Evolutionary conservation across 2,329 filamentous ascomycete genomes (phyloP).

Genomic region (Hypoxylon rubiginosum): DNA sequence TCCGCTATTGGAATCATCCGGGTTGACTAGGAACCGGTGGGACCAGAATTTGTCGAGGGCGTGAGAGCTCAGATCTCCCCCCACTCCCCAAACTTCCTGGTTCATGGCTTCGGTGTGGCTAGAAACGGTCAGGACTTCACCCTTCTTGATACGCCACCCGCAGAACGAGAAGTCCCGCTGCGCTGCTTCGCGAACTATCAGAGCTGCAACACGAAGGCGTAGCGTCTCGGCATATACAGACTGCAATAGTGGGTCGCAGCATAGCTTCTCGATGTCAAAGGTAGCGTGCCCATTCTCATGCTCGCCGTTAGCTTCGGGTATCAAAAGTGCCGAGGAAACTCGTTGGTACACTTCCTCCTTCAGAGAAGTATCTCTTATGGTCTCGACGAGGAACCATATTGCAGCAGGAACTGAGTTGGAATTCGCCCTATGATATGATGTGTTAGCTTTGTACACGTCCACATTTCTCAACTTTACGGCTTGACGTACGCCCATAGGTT

Average conservation of each 20-base stretch:
- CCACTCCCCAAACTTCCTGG: conserved; percentile 9
- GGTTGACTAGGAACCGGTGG: conserved; percentile 15
- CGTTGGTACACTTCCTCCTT: too few species aligned
- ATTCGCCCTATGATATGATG: too few species aligned
- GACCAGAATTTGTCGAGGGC: conserved; percentile 12
- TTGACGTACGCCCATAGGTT: too few species aligned
- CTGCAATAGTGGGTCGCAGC: conserved; percentile 6
- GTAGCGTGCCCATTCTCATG: background rate
- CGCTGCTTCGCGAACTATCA: conserved; percentile 8
- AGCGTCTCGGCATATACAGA: conserved; percentile 18
- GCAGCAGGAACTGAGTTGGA: too few species aligned
- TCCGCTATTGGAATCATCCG: background rate
- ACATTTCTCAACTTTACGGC: too few species aligned
- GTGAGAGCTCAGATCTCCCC: background rate
- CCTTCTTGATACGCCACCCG: conserved; percentile 10
- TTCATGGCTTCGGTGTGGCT: conserved; percentile 1
- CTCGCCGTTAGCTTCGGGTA: background rate
- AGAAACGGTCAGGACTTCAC: conserved; percentile 1
- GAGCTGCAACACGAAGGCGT: conserved; percentile 14
- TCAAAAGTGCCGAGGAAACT: background rate
- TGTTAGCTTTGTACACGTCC: too few species aligned
- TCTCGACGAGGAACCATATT: too few species aligned
- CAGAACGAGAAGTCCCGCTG: conserved; percentile 3
- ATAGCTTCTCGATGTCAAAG: background rate
- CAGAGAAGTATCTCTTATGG: too few species aligned